Evolutionary conservation across 1,139 yeast genomes (phyloP), one percentile per base, ranked within the genome.

Genomic region (Sugiyamaella grinbergsii): DNA sequence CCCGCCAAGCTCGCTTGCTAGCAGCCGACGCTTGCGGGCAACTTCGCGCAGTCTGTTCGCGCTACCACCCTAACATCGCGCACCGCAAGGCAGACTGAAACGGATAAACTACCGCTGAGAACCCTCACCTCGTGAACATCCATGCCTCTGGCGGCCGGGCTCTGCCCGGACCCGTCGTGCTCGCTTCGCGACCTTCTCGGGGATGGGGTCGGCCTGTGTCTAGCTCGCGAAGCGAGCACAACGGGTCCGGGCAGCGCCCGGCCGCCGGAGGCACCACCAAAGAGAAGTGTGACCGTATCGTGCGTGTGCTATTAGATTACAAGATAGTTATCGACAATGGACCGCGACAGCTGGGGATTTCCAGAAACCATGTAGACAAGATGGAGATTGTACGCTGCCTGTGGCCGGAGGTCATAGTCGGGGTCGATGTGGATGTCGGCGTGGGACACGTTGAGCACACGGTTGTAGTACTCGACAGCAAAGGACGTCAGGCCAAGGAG

Each of bases 301-400:
- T 15, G 33, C 2, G 13, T 15, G 8, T 15, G 15, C 18, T 18
- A 22, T 53, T 55, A 67, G 22, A 68, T 61, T 2, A 55, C 61
- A n/a, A 88, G 70, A 67, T 85, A 84, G 64, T 76, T 71, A 50
- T 83, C 85, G 66, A 88, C 81, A 23, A 89, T 65, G 33, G 71
- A 69, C 52, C 79, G 75, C 0, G 96, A 91, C 42, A 84, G 72
- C 50, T 69, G 68, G 5, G 81, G 70, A 62, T 90, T 91, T 1
- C 95, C 96, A 64, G 84, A 83, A 56, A 80, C 73, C 54, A 81
- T 82, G 68, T 88, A 91, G 15, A 93, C 85, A 61, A 84, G 72
- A 18, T 82, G 75, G 61, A 90, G 72, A 64, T 93, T 93, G 64
- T 91, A 90, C 1, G 97, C 98, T 0, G 96, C 87, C 58, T 89